Evolutionary conservation across 2,329 filamentous ascomycete species (phyloP).

Genomic region (Aspergillus tanneri): DNA sequence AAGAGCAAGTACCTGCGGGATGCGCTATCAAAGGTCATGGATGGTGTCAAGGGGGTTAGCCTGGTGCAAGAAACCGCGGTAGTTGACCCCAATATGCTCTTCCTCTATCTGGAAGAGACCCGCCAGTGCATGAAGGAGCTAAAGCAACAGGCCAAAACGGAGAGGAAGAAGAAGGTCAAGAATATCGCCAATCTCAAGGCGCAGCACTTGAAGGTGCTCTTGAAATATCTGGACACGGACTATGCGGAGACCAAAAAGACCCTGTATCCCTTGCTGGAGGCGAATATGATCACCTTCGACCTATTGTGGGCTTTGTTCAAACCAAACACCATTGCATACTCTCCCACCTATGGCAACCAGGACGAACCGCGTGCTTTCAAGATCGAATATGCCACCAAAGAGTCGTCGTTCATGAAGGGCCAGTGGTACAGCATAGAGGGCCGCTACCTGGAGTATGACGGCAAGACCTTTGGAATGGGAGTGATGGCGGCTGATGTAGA

Average conservation of each 20-base stretch:
- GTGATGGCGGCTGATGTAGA: slow-evolving; percentile 67
- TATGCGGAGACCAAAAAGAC: slow-evolving; percentile 76
- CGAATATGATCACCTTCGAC: slow-evolving; percentile 83
- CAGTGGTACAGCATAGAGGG: slow-evolving; percentile 75
- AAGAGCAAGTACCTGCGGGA: slow-evolving; percentile 78
- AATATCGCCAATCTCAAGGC: slow-evolving; percentile 41
- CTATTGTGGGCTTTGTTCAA: slow-evolving; percentile 87
- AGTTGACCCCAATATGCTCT: slow-evolving; percentile 69
- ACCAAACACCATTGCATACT: slow-evolving; percentile 76
- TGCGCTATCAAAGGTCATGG: slow-evolving; percentile 68
- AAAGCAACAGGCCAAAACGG: slow-evolving; percentile 63
- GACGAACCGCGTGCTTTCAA: slow-evolving; percentile 82
- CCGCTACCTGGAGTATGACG: slow-evolving; percentile 80
- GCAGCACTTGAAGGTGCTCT: slow-evolving; percentile 64
- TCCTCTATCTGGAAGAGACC: slow-evolving; percentile 77
- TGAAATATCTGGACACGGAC: slow-evolving; percentile 77
- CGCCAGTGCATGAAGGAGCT: slow-evolving; percentile 63
- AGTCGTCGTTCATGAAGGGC: slow-evolving; percentile 66
- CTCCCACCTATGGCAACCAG: slow-evolving; percentile 70
- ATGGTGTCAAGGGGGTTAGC: slow-evolving; percentile 73
- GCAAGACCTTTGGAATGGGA: slow-evolving; percentile 78
- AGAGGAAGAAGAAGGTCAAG: slow-evolving; percentile 44
- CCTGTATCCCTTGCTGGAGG: slow-evolving; percentile 75
- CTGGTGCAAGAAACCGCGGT: slow-evolving; percentile 77
- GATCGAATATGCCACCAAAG: slow-evolving; percentile 72